Conservation (phyloP, 2,329 filamentous ascomycete species). For the Clarireedia sp. region DNA sequence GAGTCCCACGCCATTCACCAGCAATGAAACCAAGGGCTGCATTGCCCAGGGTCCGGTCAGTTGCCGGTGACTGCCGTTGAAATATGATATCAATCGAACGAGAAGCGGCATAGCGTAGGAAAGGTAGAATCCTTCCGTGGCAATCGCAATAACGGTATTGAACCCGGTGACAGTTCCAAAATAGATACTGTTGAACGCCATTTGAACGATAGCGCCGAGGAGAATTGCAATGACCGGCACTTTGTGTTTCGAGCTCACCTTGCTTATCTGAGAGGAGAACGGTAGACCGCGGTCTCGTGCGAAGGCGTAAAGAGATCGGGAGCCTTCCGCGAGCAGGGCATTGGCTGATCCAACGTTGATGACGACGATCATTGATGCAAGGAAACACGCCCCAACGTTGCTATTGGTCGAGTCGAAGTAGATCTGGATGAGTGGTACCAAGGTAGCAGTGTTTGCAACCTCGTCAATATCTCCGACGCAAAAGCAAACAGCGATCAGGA, state of each 20-base stretch:
- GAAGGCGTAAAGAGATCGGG: constrained; percentile 36
- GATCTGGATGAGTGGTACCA: constrained; percentile 43
- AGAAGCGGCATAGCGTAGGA: constrained; percentile 49
- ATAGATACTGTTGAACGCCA: constrained; percentile 46
- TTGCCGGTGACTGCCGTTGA: constrained; percentile 33
- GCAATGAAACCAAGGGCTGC: constrained; percentile 29
- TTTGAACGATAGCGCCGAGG: constrained; percentile 39
- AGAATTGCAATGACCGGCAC: constrained; percentile 44
- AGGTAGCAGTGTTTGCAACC: constrained; percentile 35
- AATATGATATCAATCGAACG: constrained; percentile 40
- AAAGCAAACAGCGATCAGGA: constrained; percentile 42
- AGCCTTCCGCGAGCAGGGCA: constrained; percentile 31
- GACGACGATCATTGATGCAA: constrained; percentile 38
- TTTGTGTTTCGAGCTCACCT: constrained; percentile 37
- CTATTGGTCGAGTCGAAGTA: constrained; percentile 40
- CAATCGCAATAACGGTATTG: constrained; percentile 48
- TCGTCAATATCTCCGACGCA: constrained; percentile 42
- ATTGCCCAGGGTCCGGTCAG: constrained; percentile 35
- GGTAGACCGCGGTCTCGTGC: constrained; percentile 46
- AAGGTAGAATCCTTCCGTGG: constrained; percentile 50
- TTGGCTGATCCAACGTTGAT: constrained; percentile 35
- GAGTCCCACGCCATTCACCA: constrained; percentile 42
- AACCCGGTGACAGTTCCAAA: constrained; percentile 48
- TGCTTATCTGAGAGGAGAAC: constrained; percentile 39
- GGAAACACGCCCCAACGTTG: constrained; percentile 38